Conservation (phyloP, 306 rosid species). For the Inga laurina region DNA sequence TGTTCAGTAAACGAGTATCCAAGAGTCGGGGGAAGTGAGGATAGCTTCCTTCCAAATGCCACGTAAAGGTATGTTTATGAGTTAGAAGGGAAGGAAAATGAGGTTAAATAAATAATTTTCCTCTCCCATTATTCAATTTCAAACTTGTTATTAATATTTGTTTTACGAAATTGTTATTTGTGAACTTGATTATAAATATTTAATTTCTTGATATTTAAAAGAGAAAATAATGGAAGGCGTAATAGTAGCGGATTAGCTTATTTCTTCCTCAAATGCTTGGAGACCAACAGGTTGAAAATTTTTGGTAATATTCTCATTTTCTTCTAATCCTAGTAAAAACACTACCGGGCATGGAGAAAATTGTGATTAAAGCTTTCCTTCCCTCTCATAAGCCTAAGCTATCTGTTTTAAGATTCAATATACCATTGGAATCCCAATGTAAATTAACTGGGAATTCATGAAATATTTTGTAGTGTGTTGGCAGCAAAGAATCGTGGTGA, state of each 20-base stretch:
- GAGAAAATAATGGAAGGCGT: not conserved
- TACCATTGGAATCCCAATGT: conserved; percentile 18
- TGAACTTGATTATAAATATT: not conserved
- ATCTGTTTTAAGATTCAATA: not conserved
- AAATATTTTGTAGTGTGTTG: conserved; percentile 59
- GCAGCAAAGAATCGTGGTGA: conserved; percentile 81
- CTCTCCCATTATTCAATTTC: not conserved
- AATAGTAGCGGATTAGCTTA: not conserved
- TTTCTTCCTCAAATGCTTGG: not conserved
- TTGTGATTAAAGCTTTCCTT: not conserved
- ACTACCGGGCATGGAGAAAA: not conserved
- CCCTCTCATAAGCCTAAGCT: not conserved
- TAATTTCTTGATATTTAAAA: not conserved
- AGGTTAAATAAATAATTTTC: not conserved
- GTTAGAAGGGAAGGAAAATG: not conserved
- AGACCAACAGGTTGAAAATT: not conserved
- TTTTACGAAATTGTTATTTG: not conserved
- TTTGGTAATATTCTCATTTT: not conserved
- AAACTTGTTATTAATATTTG: not conserved
- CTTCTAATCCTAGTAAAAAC: not conserved
- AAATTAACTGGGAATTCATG: conserved; percentile 8
- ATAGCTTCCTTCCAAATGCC: not conserved
- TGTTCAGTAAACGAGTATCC: not conserved
- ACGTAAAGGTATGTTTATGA: not conserved
- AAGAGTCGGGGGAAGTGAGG: not conserved